Evolutionary conservation across 192 early-diverging fungal genomes (phyloP), one percentile per base, ranked within the genome.

Genomic region (Umbelopsis sp.): DNA sequence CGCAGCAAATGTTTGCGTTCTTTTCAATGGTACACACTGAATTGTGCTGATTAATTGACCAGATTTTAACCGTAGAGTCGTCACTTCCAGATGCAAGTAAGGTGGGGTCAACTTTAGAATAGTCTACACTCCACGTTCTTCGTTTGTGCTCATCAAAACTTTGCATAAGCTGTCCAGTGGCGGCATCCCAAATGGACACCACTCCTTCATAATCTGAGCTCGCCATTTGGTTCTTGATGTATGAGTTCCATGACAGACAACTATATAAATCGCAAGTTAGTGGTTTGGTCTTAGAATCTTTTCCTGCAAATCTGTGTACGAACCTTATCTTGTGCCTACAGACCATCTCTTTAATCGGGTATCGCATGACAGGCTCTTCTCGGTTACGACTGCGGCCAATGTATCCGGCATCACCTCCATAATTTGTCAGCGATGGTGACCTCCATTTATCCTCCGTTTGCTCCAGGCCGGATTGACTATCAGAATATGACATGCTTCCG

Each of bases 161-260:
- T 52, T 79, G 72, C 2, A 89, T 86, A 44, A 85, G 75, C 18
- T 76, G 69, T 23, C 95, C 94, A 9, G 87, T 86, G 21, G 81
- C 77, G 2, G 88, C 86, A 76, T 98, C 95, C 95, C 95, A 97
- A 13, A 99, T 72, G 23, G 90, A 87, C 16, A 99, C 89, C 3
- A 93, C 83, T 6, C 95, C 95, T 67, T 97, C 95, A 71, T 97
- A 97, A 77, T 99, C 97, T 1, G 94, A 92, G 53, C 92, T 91
- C 23, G 87, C 89, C n/a, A 99, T 82, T 64, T 92, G 88, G 11
- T 88, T 83, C 81, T 96, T 94, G 65, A 93, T 88, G 73, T 93
- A 93, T 12, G 90, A 85, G 80, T 94, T 97, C 87, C 91, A 99
- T 30, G 93, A 91, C 35, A 99, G 74, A 70, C 93, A 97, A 75